phyloP scores from a whole-genome alignment of 1,139 yeast species.

The Debaryomyces sp. region DNA sequence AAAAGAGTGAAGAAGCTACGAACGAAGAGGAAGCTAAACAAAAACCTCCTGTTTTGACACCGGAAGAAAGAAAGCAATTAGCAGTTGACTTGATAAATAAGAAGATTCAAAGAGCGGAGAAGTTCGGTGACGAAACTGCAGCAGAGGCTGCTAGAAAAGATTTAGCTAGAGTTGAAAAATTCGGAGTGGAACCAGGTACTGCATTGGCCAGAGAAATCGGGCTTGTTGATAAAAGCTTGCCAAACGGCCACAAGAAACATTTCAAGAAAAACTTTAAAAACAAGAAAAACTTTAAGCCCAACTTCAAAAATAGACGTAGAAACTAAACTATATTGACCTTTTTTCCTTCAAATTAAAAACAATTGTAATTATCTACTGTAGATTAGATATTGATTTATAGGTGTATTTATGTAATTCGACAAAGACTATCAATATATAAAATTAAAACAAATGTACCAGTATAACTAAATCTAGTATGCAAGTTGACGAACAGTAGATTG shows the following conservation, averaged over 20 bases:
- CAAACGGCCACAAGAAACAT: conserved; percentile 18
- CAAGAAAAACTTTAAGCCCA: conserved; percentile 17
- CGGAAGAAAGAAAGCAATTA: conserved; percentile 70
- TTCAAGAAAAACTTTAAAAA: conserved; percentile 17
- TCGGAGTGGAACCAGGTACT: conserved; percentile 75
- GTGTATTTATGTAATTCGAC: conserved; percentile 1
- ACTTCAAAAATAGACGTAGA: conserved; percentile 9
- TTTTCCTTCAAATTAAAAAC: background rate
- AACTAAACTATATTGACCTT: background rate
- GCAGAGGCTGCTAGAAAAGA: conserved; percentile 60
- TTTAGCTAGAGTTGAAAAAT: conserved; percentile 74
- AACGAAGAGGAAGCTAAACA: conserved; percentile 24
- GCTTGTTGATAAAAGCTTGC: conserved; percentile 41
- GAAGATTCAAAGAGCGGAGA: conserved; percentile 72
- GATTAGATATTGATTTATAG: conserved; percentile 2
- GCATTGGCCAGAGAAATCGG: conserved; percentile 72
- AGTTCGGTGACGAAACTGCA: conserved; percentile 68
- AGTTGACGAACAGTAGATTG: background rate
- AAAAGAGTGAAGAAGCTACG: conserved; percentile 10
- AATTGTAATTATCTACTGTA: conserved; percentile 5
- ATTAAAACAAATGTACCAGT: background rate
- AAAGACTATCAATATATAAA: background rate
- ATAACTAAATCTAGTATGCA: background rate
- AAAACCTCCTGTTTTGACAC: conserved; percentile 47
- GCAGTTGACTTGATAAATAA: conserved; percentile 70